Conservation (phyloP, 2,329 filamentous ascomycete genomes). For the Dissoconium aciculare region DNA sequence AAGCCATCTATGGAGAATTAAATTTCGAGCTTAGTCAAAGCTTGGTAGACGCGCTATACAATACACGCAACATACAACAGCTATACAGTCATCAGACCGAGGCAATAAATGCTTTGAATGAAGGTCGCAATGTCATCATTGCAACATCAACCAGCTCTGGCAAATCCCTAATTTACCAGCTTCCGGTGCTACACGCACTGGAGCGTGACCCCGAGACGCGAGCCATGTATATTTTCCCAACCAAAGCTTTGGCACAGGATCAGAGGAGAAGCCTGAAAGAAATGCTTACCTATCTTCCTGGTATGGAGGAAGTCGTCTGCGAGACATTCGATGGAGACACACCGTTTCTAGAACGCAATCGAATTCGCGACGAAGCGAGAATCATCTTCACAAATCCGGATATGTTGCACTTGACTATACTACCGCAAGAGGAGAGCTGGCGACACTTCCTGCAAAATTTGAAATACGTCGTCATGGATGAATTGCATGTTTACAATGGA, state of each 20-base stretch:
- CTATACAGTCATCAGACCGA: constrained; percentile 88
- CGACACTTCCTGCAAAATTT: constrained; percentile 75
- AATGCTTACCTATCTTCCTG: constrained; percentile 64
- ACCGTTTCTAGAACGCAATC: constrained; percentile 59
- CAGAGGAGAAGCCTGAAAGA: constrained; percentile 80
- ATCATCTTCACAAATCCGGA: constrained; percentile 98
- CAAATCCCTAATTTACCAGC: constrained; percentile 94
- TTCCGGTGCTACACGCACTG: constrained; percentile 76
- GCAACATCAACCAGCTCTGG: constrained; percentile 92
- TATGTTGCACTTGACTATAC: constrained; percentile 87
- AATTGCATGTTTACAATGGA: constrained; percentile 92
- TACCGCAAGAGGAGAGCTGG: constrained; percentile 86
- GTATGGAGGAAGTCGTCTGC: constrained; percentile 59
- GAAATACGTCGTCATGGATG: constrained; percentile 69
- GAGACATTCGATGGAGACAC: constrained; percentile 97
- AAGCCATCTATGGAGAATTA: constrained; percentile 66
- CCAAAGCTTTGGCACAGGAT: constrained; percentile 90
- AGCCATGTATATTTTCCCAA: constrained; percentile 97
- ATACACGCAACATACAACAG: constrained; percentile 69
- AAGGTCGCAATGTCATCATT: constrained; percentile 76
- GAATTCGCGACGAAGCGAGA: constrained; percentile 71
- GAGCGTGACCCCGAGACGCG: constrained; percentile 62
- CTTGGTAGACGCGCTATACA: constrained; percentile 91
- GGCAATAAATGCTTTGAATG: constrained; percentile 75
- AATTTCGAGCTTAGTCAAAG: constrained; percentile 77